Percentiles rank a stretch among this genome's conserved stretches.
Evolutionary conservation across 1,139 yeast species (phyloP).

Genomic region (Arxiozyma slooffiae): DNA sequence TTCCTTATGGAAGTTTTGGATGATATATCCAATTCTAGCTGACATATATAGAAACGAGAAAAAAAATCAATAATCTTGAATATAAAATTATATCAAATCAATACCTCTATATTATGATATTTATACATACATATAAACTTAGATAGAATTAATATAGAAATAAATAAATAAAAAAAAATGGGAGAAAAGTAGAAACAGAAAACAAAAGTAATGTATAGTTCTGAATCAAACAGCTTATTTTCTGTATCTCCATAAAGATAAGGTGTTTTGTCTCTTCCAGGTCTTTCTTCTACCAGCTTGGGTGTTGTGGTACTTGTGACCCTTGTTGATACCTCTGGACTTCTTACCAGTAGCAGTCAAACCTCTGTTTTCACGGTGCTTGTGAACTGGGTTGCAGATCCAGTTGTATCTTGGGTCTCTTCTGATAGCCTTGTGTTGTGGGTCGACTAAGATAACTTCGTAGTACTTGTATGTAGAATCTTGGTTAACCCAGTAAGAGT

Average conservation of each 20-base stretch:
- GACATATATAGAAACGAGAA: too few species aligned
- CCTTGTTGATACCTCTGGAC: slow-evolving; percentile 99
- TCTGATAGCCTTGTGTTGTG: slow-evolving; percentile 98
- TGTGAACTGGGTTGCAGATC: slow-evolving; percentile 99
- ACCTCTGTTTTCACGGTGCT: slow-evolving; percentile 99
- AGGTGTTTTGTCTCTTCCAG: slow-evolving; percentile 99
- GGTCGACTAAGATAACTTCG: slow-evolving; percentile 95
- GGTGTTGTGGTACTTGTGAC: slow-evolving; percentile 98
- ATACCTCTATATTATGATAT: neutral
- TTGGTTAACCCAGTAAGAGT: slow-evolving; percentile 99
- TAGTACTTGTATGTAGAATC: slow-evolving; percentile 99
- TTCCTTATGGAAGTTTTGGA: too few species aligned
- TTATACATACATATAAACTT: too few species aligned
- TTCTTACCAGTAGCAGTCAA: slow-evolving; percentile 96
- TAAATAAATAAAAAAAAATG: neutral
- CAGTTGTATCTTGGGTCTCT: slow-evolving; percentile 99
- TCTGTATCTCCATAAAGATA: slow-evolving; percentile 99
- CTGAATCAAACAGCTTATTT: slow-evolving; percentile 40
- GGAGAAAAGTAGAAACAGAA: slow-evolving; percentile 1
- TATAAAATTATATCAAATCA: too few species aligned
- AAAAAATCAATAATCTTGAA: neutral
- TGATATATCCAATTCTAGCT: too few species aligned
- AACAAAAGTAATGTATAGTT: slow-evolving; percentile 1
- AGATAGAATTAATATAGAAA: slow-evolving; percentile 2
- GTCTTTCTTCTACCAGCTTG: slow-evolving; percentile 97